Percentiles rank a stretch among this genome's conserved stretches.
These are phyloP conservation scores for Podospora tetraspora DNA, from an alignment of 495 filamentous ascomycete genomes.

Conservation along the genomic window DNA sequence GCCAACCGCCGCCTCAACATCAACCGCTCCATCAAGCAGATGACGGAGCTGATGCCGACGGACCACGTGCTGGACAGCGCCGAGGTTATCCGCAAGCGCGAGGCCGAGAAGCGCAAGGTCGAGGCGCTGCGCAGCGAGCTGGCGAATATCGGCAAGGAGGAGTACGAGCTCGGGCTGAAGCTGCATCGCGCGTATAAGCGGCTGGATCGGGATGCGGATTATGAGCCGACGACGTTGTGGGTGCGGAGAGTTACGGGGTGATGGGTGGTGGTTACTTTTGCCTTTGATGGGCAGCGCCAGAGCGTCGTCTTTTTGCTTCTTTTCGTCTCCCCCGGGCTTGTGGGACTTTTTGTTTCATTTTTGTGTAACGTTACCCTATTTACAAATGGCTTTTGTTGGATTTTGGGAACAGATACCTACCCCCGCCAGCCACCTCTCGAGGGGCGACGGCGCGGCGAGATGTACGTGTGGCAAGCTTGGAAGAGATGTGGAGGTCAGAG, in stretches of 20 bases:
- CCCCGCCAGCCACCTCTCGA: no score
- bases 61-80: conserved; percentile 44
- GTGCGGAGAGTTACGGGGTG: conserved; percentile 59
- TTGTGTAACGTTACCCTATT: background rate
- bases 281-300: background rate
- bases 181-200: conserved; percentile 76
- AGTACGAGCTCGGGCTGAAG: conserved; percentile 82
- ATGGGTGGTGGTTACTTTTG: background rate
- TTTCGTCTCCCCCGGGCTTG: background rate
- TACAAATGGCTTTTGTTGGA: background rate
- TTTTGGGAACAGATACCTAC: background rate
- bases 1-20: conserved; percentile 63
- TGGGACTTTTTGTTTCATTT: background rate
- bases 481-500: background rate
- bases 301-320: background rate
- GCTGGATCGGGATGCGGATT: conserved; percentile 56
- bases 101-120: conserved; percentile 68
- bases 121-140: conserved; percentile 66
- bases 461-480: background rate
- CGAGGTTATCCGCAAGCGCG: conserved; percentile 45
- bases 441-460: background rate
- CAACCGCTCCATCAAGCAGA: conserved; percentile 63
- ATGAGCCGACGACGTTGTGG: conserved; percentile 73
- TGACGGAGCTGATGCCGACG: conserved; percentile 59
- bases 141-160: conserved; percentile 70